Conservation (phyloP, 2,329 filamentous ascomycete species). For the Decorospora gaudefroyi region DNA sequence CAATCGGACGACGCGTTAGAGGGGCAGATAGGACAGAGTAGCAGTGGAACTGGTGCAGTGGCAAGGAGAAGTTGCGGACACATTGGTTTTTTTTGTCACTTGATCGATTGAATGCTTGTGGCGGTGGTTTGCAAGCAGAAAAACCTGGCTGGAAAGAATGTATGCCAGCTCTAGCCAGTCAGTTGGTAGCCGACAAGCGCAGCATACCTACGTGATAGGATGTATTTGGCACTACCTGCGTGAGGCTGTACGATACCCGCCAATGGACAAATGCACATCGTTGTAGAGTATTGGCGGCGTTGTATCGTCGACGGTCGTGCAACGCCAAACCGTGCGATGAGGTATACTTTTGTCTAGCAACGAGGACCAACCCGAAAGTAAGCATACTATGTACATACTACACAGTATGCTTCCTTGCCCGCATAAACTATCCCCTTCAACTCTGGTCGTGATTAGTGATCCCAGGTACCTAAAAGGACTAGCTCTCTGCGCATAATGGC, state of each 20-base stretch:
- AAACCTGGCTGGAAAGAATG: slow-evolving; percentile 1
- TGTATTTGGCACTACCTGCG: background rate
- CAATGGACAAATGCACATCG: background rate
- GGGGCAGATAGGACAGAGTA: too few relatives aligned
- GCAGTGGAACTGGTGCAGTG: background rate
- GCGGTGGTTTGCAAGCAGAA: slow-evolving; percentile 2
- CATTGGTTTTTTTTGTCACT: background rate
- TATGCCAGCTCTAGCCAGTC: background rate
- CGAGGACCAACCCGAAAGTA: too few relatives aligned
- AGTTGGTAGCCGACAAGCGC: slow-evolving; percentile 4
- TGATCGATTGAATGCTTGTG: too few relatives aligned
- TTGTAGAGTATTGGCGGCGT: background rate
- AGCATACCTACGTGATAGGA: slow-evolving; percentile 2
- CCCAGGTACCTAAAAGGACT: too few relatives aligned
- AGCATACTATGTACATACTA: too few relatives aligned
- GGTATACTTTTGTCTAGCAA: too few relatives aligned
- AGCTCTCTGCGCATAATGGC: too few relatives aligned
- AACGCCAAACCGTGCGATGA: too few relatives aligned
- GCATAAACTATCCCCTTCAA: too few relatives aligned
- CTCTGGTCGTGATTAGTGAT: too few relatives aligned
- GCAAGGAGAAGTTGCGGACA: background rate
- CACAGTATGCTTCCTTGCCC: too few relatives aligned
- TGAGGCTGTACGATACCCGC: background rate
- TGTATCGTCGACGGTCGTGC: background rate
- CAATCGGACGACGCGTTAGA: too few relatives aligned